Evolutionary conservation across 75 land plant genomes (phyloP), one percentile per base, ranked within the genome.

Genomic region (Cryptomeria japonica): DNA sequence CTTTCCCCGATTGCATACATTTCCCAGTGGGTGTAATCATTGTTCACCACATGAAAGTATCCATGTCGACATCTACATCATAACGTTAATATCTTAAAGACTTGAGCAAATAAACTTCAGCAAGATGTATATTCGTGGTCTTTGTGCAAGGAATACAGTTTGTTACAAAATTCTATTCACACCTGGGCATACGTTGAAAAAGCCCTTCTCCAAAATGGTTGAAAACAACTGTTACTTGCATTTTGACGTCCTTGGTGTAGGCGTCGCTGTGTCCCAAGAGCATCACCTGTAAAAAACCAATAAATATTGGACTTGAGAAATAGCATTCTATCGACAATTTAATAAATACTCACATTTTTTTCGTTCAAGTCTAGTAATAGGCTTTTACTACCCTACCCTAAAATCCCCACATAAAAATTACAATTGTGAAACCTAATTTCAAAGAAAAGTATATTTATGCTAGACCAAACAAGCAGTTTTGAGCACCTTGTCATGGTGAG

Each of bases 1-100:
- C 98, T 97, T 55, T 97, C 98, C 79, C 98, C 98, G 53, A 97
- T 94, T 55, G 98, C 98, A 88, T 97, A 97, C 98, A 97, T 97
- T 88, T 92, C 96, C 98, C 98, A 97, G 92, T 93, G 96, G 32
- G 93, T 92, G 87, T 96, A 96, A 86, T 96, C 94, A 84, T 96
- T 96, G 93, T 96, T 97, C 86, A 97, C 95, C 12, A 97, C 96
- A 85, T 97, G 98, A 90, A 96, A 95, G 83, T 95, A 93, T 22
- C 99, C 99, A 86, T 92, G 94, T 55, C 99, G 92, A 87, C 99
- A 96, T 87, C 98, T 93, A 94, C 73, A 88, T 88, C 32, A 22
- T 6, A 2, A 2, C 13, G 22, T 34, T 79, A 72, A 12, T 19
- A 5, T 34, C 9, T 49, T 87, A 44, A 44, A 7, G 7, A 5